phyloP scores from a whole-genome alignment of 1,139 yeast genomes.

The Taphrina confusa region DNA sequence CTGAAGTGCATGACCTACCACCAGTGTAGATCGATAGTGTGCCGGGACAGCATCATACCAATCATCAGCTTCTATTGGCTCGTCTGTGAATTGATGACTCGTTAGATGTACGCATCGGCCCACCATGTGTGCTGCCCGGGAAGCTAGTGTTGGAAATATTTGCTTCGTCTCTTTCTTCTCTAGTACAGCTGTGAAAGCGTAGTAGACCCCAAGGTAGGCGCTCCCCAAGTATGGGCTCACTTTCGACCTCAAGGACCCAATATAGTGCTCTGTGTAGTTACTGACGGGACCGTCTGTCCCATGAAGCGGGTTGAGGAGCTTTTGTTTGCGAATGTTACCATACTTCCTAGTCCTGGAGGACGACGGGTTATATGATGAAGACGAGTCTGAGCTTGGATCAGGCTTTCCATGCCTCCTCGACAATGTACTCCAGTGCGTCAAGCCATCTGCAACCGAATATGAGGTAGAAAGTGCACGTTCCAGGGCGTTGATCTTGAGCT shows the following conservation, averaged over 20 bases:
- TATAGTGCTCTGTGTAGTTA: neutral
- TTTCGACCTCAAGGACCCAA: neutral
- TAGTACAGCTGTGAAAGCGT: slow-evolving; percentile 24
- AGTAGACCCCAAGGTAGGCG: slow-evolving; percentile 28
- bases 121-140: slow-evolving; percentile 21
- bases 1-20: slow-evolving; percentile 31
- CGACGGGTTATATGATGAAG: neutral
- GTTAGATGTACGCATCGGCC: slow-evolving; percentile 29
- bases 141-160: slow-evolving; percentile 9
- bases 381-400: neutral
- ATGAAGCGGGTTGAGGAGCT: neutral
- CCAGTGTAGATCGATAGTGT: slow-evolving; percentile 7
- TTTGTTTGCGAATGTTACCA: slow-evolving; percentile 13
- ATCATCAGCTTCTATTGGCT: slow-evolving; percentile 23
- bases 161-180: slow-evolving; percentile 1
- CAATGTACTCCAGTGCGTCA: slow-evolving; percentile 16
- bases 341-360: slow-evolving; percentile 14
- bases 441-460: slow-evolving; percentile 13
- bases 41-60: slow-evolving; percentile 32
- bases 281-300: neutral
- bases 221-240: slow-evolving; percentile 15
- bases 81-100: neutral
- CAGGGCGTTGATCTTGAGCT: slow-evolving; percentile 30
- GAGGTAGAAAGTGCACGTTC: slow-evolving; percentile 16
- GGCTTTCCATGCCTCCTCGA: neutral